Base-by-base conservation (phyloP, 371 early-diverging fungal genomes). In the Mortierella sp. region DNA sequence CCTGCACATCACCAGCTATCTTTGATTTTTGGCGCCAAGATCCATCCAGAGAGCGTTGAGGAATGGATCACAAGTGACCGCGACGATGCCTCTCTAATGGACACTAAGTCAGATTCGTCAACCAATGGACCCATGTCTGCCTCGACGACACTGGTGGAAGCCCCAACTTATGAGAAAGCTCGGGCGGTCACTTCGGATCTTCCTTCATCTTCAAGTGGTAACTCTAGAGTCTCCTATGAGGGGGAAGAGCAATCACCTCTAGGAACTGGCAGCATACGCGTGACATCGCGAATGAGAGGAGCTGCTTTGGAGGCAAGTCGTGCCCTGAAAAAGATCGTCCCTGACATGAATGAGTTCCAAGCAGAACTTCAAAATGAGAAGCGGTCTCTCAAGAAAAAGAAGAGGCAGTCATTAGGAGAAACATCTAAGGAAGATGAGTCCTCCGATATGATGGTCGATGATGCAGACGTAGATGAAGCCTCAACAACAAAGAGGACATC, bases 1-100 rank as follows among this genome's bases (percentile, higher is more conserved):
- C 87, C 89, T 73, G 81, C 5, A 51, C 73, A 66, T 60, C 58
- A 62, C 47, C 73, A 72, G 50, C 64, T 79, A 0, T 47, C 73
- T 0, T 46, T 48, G n/a, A 62, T 79, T 19, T 79, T 79, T 60
- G 79, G 79, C 7, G n/a, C 70, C 7, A 69, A 64, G 46, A 30
- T 79, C 21, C 19, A 53, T n/a, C 79, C 68, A 0, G 69, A 79
- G 7, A 9, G 29, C 4, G 1, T 73, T 9, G 73, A 73, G 1
- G 66, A 66, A 1, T 79, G 79, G 79, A 50, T 59, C 16, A 16
- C 26, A 16, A 25, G 46, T 47, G 19, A 44, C 16, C 11, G 48
- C n/a, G 16, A 25, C 43, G 48, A 53, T 23, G 26, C 23, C 9
- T 16, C 53, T 12, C 53, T 23, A 23, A 53, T 23, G 11, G 21